Conservation (phyloP, 73 alveolate genomes). For the Stentor roeselii region DNA sequence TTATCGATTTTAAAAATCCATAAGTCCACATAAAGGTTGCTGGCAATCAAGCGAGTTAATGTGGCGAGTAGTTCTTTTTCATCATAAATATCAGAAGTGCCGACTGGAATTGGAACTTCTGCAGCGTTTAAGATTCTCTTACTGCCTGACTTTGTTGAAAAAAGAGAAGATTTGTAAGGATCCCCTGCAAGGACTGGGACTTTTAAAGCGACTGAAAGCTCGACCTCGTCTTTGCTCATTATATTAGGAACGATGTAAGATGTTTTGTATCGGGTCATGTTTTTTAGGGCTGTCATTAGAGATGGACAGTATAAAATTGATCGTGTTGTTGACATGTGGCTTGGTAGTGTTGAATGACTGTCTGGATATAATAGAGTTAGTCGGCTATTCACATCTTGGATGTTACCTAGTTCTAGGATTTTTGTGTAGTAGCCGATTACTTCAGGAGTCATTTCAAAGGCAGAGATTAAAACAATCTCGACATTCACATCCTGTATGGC, state of each 20-base stretch:
- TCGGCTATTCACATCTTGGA: constrained; percentile 78
- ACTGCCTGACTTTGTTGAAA: constrained; percentile 95
- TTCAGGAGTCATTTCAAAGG: constrained; percentile 87
- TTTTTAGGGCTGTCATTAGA: constrained; percentile 84
- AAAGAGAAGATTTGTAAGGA: constrained; percentile 81
- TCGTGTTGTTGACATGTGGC: constrained; percentile 85
- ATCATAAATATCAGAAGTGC: constrained; percentile 94
- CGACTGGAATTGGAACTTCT: constrained; percentile 91
- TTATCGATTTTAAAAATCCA: constrained; percentile 98
- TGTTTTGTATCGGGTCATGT: constrained; percentile 70
- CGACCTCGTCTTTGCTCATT: constrained; percentile 89
- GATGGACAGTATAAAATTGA: constrained; percentile 84
- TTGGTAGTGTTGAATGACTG: constrained; percentile 68
- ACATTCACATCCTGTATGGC: constrained; percentile 86
- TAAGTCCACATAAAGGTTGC: constrained; percentile 83
- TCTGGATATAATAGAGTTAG: constrained; percentile 89
- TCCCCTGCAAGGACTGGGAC: constrained; percentile 97
- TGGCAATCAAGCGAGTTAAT: constrained; percentile 86
- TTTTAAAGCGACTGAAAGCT: constrained; percentile 76
- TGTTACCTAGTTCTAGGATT: constrained; percentile 90
- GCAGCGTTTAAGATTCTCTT: constrained; percentile 89
- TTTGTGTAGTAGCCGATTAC: constrained; percentile 84
- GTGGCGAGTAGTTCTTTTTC: constrained; percentile 91
- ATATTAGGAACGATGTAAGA: constrained; percentile 94
- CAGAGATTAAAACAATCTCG: constrained; percentile 82